Evolutionary conservation across 768 basidiomycete species (phyloP).

Genomic region (Galerina marginata): DNA sequence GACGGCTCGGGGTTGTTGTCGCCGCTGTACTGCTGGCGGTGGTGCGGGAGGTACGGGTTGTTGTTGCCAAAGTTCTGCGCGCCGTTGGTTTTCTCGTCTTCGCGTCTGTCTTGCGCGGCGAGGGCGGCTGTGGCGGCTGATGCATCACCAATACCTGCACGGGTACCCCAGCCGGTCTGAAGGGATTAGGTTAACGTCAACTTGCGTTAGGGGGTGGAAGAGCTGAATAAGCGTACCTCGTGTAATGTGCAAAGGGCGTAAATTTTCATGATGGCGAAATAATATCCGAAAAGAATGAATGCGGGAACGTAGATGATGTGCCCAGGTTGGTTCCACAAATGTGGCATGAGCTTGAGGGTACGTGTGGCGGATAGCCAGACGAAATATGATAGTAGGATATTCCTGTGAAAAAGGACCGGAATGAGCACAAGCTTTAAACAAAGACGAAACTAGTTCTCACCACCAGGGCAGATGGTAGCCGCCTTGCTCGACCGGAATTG

Average conservation of each 20-base stretch:
- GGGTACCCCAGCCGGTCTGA: slow-evolving; percentile 94
- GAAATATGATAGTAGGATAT: slow-evolving; percentile 67
- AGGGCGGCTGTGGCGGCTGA: slow-evolving; percentile 75
- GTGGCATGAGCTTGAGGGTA: slow-evolving; percentile 82
- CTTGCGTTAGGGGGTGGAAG: slow-evolving; percentile 1
- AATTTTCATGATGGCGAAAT: slow-evolving; percentile 94
- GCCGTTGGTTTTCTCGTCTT: slow-evolving; percentile 27
- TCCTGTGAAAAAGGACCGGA: slow-evolving; percentile 46
- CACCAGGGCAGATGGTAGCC: slow-evolving; percentile 87
- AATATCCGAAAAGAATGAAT: slow-evolving; percentile 89
- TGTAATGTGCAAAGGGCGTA: slow-evolving; percentile 91
- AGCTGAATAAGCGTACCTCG: slow-evolving; percentile 57
- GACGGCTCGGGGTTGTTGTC: slow-evolving; percentile 1
- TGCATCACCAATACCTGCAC: slow-evolving; percentile 89
- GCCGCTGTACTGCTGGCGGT: slow-evolving; percentile 13
- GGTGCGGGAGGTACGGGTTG: slow-evolving; percentile 32
- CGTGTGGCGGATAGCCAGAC: slow-evolving; percentile 77
- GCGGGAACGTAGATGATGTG: slow-evolving; percentile 86
- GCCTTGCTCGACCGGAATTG: slow-evolving; percentile 64
- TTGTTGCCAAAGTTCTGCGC: slow-evolving; percentile 22
- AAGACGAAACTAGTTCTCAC: slow-evolving; percentile 45
- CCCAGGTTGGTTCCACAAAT: slow-evolving; percentile 77
- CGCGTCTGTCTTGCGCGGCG: slow-evolving; percentile 44
- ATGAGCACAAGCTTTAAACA: slow-evolving; percentile 10
- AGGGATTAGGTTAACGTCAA: slow-evolving; percentile 3